Conservation (phyloP, 768 basidiomycete genomes). For the Tylopilus sp. region DNA sequence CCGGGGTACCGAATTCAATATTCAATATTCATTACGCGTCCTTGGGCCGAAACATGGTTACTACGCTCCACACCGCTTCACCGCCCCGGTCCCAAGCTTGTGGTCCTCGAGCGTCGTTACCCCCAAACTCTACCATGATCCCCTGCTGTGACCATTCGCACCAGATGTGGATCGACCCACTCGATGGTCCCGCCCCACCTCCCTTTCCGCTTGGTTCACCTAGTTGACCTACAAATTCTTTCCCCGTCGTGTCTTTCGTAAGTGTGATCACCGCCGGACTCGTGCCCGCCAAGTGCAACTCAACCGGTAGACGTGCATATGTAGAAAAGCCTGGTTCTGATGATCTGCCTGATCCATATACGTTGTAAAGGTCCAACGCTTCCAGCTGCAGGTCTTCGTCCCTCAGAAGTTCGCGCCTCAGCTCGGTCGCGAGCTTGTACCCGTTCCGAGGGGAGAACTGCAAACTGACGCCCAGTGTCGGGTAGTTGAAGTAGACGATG, state of each 20-base stretch:
- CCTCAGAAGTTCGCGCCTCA: constrained; percentile 44
- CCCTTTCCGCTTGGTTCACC: constrained; percentile 93
- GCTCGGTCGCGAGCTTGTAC: constrained; percentile 53
- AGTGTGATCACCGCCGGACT: constrained; percentile 44
- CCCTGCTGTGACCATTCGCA: constrained; percentile 86
- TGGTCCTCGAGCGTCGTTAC: constrained; percentile 70
- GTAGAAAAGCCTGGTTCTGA: constrained; percentile 55
- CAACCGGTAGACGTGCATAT: constrained; percentile 55
- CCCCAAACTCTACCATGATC: constrained; percentile 84
- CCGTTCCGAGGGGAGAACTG: constrained; percentile 66
- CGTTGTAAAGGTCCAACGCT: constrained; percentile 82
- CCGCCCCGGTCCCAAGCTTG: constrained; percentile 88
- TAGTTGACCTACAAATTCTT: constrained; percentile 67
- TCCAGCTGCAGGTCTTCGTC: constrained; percentile 57
- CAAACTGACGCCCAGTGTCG: constrained; percentile 73
- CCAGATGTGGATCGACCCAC: constrained; percentile 88
- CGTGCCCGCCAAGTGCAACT: constrained; percentile 37
- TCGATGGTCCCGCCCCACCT: constrained; percentile 80
- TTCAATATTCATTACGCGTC: not conserved
- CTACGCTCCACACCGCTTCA: constrained; percentile 73
- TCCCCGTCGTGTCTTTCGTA: constrained; percentile 56
- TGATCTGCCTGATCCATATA: constrained; percentile 36
- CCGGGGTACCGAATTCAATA: not conserved
- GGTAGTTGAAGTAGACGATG: constrained; percentile 85
- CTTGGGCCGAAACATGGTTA: constrained; percentile 54